Evolutionary conservation across 2,329 filamentous ascomycete species (phyloP), one percentile per base, ranked within the genome.

Genomic region (Cladophialophora chaetospira): DNA sequence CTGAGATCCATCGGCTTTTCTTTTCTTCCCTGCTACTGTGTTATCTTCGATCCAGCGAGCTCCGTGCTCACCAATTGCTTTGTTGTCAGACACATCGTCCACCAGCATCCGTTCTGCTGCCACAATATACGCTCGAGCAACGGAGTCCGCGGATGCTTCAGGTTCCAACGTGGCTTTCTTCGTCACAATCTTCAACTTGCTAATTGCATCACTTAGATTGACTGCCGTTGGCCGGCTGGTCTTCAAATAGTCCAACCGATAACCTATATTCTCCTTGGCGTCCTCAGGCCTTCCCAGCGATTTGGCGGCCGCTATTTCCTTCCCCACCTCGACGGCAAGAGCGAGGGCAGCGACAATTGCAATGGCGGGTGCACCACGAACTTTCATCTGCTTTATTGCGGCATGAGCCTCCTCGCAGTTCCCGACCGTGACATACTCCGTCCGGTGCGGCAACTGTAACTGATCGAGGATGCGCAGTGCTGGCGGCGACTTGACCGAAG

Each of bases 321-420:
- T 82, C 48, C 85, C 78, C 6, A 97, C 75, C 72, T 97, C 93
- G 6, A 96, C 89, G 1, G 91, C 92, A 31, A 97, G 82, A 2
- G 89, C 87, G 29, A 99, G 82, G 17, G 89, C 89, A 19, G 94
- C 94, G n/a, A 99, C 94, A 63, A 99, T 97, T 42, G 94, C 94
- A 71, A 99, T 99, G 43, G 94, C 94, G 0, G 94, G 94, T 4
- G 94, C 94, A 36, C 90, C 88, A 50, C 84, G 79, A 13, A 79
- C 77, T 63, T 82, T 81, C 84, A 87, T 87, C 47, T 83, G 78
- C 66, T 82, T 84, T 69, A 87, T 87, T 4, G 83, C 83, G 68
- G 84, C 79, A 83, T 83, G 86, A 55, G 80, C 84, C 72, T 86
- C 83, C 66, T 82, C 77, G 47, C 78, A 76, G 31, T 77, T 78